These are phyloP conservation scores for Scheffersomyces insectosa DNA, from an alignment of 1,139 yeast species.

Conservation along the genomic window DNA sequence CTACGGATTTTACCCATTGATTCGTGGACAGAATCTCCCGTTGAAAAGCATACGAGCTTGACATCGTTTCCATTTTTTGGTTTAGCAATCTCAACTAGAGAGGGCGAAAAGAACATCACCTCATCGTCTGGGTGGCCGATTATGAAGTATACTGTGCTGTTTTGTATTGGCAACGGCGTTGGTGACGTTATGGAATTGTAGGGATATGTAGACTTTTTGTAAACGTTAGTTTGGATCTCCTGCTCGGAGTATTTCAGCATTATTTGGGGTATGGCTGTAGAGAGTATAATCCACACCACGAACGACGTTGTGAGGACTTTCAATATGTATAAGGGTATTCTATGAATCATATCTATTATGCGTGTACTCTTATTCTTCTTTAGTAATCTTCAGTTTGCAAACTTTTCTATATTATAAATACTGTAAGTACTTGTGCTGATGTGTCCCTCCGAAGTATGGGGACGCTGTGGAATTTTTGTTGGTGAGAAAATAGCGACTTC, in stretches of 20 bases:
- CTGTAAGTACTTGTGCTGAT: too few relatives aligned
- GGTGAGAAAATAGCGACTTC: not conserved
- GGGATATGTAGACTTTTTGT: constrained; percentile 28
- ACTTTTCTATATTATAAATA: too few relatives aligned
- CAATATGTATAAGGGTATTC: constrained; percentile 14
- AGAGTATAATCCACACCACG: constrained; percentile 37
- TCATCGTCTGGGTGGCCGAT: constrained; percentile 99
- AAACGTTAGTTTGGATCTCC: constrained; percentile 27
- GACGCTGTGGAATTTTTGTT: too few relatives aligned
- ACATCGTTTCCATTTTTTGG: constrained; percentile 51
- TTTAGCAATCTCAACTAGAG: constrained; percentile 56
- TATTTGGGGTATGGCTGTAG: constrained; percentile 44
- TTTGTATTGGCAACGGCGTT: constrained; percentile 33
- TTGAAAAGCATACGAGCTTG: constrained; percentile 69
- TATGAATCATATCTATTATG: constrained; percentile 13
- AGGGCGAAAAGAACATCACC: constrained; percentile 94
- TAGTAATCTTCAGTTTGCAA: too few relatives aligned
- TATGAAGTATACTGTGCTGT: constrained; percentile 48
- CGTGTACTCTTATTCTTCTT: too few relatives aligned
- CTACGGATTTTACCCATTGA: constrained; percentile 67
- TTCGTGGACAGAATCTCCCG: constrained; percentile 65
- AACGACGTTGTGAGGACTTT: constrained; percentile 25
- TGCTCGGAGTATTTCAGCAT: constrained; percentile 29
- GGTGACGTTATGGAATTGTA: constrained; percentile 41
- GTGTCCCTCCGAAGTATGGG: too few relatives aligned